These are phyloP conservation scores for Penicillium dipodomyicola DNA, from an alignment of 495 filamentous ascomycete genomes.

Conservation along the genomic window DNA sequence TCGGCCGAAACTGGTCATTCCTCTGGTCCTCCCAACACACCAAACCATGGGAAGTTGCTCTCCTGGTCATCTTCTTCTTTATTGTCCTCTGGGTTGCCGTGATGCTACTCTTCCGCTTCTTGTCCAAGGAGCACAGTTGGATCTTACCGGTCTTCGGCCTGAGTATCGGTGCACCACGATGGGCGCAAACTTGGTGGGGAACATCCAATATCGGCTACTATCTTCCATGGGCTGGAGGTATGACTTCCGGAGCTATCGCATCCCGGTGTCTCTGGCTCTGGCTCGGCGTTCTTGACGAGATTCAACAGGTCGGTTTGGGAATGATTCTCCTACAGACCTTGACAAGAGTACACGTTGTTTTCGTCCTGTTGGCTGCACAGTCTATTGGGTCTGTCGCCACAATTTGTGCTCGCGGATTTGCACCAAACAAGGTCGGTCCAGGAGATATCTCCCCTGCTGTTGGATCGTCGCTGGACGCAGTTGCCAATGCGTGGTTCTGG, in stretches of 20 bases:
- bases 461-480: constrained; percentile 39
- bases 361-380: constrained; percentile 56
- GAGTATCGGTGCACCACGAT: constrained; percentile 60
- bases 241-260: constrained; percentile 49
- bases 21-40: constrained; percentile 54
- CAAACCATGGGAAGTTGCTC: constrained; percentile 50
- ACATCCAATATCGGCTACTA: constrained; percentile 56
- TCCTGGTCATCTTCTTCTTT: constrained; percentile 59
- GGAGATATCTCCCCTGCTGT: constrained; percentile 61
- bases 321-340: constrained; percentile 65
- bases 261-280: constrained; percentile 62
- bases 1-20: constrained; percentile 63
- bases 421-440: constrained; percentile 57
- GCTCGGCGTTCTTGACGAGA: constrained; percentile 61
- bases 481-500: constrained; percentile 57
- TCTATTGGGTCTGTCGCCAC: constrained; percentile 55
- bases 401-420: constrained; percentile 56
- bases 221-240: constrained; percentile 55
- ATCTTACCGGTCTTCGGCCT: constrained; percentile 66
- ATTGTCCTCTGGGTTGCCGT: constrained; percentile 53
- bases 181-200: constrained; percentile 66
- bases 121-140: constrained; percentile 59
- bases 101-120: constrained; percentile 46
- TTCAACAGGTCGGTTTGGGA: constrained; percentile 62
- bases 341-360: constrained; percentile 57